Evolutionary conservation across 2,329 filamentous ascomycete genomes (phyloP), one percentile per base, ranked within the genome.

Genomic region (Hypocreales sp.): DNA sequence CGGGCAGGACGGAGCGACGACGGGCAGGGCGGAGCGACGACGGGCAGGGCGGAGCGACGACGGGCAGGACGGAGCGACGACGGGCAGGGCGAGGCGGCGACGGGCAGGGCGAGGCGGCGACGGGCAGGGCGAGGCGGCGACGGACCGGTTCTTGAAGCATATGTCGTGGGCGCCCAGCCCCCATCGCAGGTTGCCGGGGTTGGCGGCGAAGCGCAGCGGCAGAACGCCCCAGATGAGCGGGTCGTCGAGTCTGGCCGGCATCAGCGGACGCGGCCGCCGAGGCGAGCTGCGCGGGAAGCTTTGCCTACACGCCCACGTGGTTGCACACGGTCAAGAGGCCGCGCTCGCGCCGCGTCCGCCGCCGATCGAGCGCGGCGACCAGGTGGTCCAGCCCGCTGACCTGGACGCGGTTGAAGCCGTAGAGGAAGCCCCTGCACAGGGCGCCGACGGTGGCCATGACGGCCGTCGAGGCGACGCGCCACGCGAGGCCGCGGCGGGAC

Each of bases 141-240:
- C 61, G 35, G 56, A 90, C 82, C 72, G 76, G 47, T 82, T 87
- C 43, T 76, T 77, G 52, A 92, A 98, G 56, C 86, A 94, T 33
- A 98, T 86, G 51, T 98, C 90, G 50, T 94, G 82, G 42, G 84
- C 92, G 15, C 82, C 90, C 29, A 98, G 67, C 8, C 77, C 73
- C 83, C 86, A 95, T 48, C 90, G 72, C 44, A 84, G 64, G 46
- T 86, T 90, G 30, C 67, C 61, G 13, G 79, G 71, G 32, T 75
- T 71, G 43, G 79, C 72, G 37, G 70, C 59, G 45, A 90, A 82
- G 26, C 67, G 64, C 24, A 81, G 51, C 1, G 90, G 90, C 4
- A 98, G 58, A 20, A 83, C 71, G 12, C 87, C 90, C 87, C 87
- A 98, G 40, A 94, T 74, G 32, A 95, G 56, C 15, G 90, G 90